phyloP scores from a whole-genome alignment of 148 eudicot genomes.

The Silene conica region DNA sequence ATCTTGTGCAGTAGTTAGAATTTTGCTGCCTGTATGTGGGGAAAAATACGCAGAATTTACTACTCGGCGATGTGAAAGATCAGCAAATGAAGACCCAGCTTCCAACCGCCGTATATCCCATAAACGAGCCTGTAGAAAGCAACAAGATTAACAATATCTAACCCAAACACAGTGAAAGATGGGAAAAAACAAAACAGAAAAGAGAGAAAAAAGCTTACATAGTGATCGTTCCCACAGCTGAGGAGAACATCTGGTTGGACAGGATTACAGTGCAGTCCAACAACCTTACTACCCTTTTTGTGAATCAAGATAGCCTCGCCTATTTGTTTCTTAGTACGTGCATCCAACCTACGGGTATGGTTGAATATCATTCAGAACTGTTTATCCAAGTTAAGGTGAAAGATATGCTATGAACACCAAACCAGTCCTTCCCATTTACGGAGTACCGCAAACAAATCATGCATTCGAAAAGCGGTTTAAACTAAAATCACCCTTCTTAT shows the following conservation, averaged over 20 bases:
- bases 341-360: slow-evolving; percentile 57
- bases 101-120: slow-evolving; percentile 87
- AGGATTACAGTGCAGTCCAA: slow-evolving; percentile 94
- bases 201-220: slow-evolving; percentile 44
- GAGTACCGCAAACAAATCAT: too few relatives aligned
- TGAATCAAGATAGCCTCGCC: slow-evolving; percentile 68
- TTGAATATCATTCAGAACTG: neutral
- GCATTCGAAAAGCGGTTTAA: neutral
- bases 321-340: slow-evolving; percentile 53
- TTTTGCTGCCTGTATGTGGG: slow-evolving; percentile 84
- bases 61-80: slow-evolving; percentile 79
- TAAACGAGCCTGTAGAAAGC: slow-evolving; percentile 62
- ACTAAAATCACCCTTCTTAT: neutral
- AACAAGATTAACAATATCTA: neutral
- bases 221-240: slow-evolving; percentile 98
- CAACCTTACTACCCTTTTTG: slow-evolving; percentile 87
- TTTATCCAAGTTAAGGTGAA: neutral
- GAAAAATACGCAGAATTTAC: slow-evolving; percentile 97
- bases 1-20: slow-evolving; percentile 86
- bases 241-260: slow-evolving; percentile 88
- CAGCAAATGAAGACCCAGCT: slow-evolving; percentile 58
- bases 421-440: neutral
- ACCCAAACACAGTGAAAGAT: neutral
- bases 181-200: slow-evolving; percentile 5
- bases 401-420: neutral